Evolutionary conservation across 208 protist species (phyloP), one percentile per base, ranked within the genome.

Genomic region (Trypanosoma brucei): DNA sequence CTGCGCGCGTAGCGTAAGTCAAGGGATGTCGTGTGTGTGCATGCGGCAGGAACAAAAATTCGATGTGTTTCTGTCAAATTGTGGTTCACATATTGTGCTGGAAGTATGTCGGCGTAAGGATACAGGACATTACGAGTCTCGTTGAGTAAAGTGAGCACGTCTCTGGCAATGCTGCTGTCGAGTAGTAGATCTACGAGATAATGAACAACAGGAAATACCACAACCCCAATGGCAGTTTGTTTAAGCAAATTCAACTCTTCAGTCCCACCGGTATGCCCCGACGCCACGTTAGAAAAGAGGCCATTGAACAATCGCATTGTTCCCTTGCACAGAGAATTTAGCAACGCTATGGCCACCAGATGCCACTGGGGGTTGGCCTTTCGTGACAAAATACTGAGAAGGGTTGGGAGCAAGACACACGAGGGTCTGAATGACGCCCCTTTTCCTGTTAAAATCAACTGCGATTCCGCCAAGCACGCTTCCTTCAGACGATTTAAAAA

Each of bases 401-500:
- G 35, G 0, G 79, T 79, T 22, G 78, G 68, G 1, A 95, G 72
- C 58, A 88, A 79, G 35, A 78, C 77, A 50, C 39, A 62, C 35
- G 68, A 73, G 14, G 68, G 49, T 14, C 33, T 63, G 58, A 67
- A 67, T 40, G 68, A 11, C 9, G 56, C 33, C 37, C 39, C 46
- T 45, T 42, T 35, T 33, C 56, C 56, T 39, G 44, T 65, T 4
- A 94, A 55, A 2, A 92, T 62, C 33, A 56, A 71, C 49, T 78
- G 62, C 9, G 88, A 78, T 66, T 94, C 88, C 33, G 46, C 60
- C 40, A 80, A 52, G 53, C 84, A 91, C 65, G 84, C 75, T 34
- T 92, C 83, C 61, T 92, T 92, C 9, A 92, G 63, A 8, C 76
- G 75, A 59, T 84, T 78, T 37, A 95, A 69, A 45, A 92, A 84